Conservation (phyloP, 495 filamentous ascomycete genomes). For the Podospora sp. region DNA sequence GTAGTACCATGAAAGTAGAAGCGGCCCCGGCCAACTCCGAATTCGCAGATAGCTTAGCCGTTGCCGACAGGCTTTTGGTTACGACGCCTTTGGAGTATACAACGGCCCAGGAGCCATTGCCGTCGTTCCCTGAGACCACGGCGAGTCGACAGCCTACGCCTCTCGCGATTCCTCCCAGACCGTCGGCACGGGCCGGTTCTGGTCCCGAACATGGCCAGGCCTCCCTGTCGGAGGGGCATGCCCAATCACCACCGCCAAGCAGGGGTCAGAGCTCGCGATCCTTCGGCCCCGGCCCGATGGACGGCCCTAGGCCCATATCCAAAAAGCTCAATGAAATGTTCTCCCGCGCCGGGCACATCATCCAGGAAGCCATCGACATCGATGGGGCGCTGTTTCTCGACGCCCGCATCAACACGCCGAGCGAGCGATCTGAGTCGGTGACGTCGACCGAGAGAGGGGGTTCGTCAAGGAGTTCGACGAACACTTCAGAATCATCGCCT, state of each 20-base stretch:
- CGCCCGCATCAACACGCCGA: slow-evolving; percentile 41
- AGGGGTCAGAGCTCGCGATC: slow-evolving; percentile 6
- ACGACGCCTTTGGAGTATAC: slow-evolving; percentile 3
- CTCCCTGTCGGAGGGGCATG: background rate
- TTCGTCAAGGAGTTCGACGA: background rate
- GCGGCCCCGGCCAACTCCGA: too few relatives aligned
- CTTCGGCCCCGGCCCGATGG: slow-evolving; percentile 1
- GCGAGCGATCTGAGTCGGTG: slow-evolving; percentile 8
- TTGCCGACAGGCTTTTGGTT: slow-evolving; percentile 1
- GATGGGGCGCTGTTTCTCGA: slow-evolving; percentile 59
- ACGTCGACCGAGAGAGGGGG: background rate
- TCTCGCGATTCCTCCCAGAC: too few relatives aligned
- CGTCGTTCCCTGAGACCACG: too few relatives aligned
- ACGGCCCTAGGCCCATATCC: slow-evolving; percentile 1
- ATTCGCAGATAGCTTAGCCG: slow-evolving; percentile 1
- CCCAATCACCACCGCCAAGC: slow-evolving; percentile 3
- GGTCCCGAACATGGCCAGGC: too few relatives aligned
- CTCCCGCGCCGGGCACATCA: slow-evolving; percentile 50
- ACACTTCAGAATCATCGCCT: too few relatives aligned
- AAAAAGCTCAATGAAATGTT: slow-evolving; percentile 35
- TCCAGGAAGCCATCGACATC: slow-evolving; percentile 53
- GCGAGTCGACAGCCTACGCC: too few relatives aligned
- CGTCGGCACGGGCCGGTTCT: too few relatives aligned
- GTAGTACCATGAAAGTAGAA: too few relatives aligned
- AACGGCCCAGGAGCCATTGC: too few relatives aligned